Conservation (phyloP, 768 basidiomycete genomes). For the Boletales sp. region DNA sequence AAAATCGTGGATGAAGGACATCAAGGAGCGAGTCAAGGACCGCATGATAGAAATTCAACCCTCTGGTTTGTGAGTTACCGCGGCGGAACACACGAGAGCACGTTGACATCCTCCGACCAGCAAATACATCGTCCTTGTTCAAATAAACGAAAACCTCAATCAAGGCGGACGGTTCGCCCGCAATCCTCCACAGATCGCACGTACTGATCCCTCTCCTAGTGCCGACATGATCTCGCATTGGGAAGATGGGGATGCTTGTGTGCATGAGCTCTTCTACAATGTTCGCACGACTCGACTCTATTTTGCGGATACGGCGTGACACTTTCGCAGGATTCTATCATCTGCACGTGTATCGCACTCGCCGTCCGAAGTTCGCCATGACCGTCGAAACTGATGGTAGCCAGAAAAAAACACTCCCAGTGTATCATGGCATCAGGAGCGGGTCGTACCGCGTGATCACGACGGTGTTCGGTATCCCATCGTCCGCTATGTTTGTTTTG, state of each 20-base stretch:
- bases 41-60: constrained; percentile 83
- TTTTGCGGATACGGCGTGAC: constrained; percentile 10
- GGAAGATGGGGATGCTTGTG: constrained; percentile 79
- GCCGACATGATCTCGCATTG: constrained; percentile 83
- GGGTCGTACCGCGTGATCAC: constrained; percentile 15
- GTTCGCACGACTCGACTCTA: constrained; percentile 42
- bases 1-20: constrained; percentile 77
- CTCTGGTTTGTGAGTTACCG: constrained; percentile 66
- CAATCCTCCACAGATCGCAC: background rate
- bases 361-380: constrained; percentile 47
- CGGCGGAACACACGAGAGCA: background rate
- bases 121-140: constrained; percentile 84
- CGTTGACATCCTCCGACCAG: constrained; percentile 37
- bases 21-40: constrained; percentile 80
- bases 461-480: constrained; percentile 14
- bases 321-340: constrained; percentile 59
- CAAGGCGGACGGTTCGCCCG: constrained; percentile 75
- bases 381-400: constrained; percentile 18
- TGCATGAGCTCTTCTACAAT: constrained; percentile 76
- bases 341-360: constrained; percentile 63
- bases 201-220: constrained; percentile 34
- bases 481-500: constrained; percentile 19
- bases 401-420: constrained; percentile 19
- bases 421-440: constrained; percentile 8
- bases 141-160: constrained; percentile 79